A percentile compares a stretch with the other conserved stretches of the same genome.
phyloP scores from a whole-genome alignment of 805 yeast species.

The Barnettozyma populi region DNA sequence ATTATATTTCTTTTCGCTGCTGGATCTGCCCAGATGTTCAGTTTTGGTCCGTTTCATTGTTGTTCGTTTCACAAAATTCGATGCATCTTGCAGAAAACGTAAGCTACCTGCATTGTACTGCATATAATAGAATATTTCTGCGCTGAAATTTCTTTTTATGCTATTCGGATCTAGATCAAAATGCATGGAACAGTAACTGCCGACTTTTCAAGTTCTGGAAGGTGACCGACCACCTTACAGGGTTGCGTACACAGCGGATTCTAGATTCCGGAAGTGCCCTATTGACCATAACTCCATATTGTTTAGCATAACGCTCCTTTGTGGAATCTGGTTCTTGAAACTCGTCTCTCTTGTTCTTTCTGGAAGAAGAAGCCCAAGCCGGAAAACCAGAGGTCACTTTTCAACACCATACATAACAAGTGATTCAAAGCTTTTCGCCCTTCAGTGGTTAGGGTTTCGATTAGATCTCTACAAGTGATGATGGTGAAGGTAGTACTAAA shows the following conservation, averaged over 20 bases:
- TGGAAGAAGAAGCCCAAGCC: too few species aligned
- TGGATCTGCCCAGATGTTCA: neutral
- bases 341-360: too few species aligned
- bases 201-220: neutral
- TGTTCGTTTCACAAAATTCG: neutral
- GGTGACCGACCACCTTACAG: neutral
- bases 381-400: too few species aligned
- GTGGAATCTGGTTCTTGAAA: too few species aligned
- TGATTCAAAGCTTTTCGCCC: too few species aligned
- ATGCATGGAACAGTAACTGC: neutral
- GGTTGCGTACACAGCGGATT: neutral
- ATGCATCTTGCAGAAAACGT: neutral
- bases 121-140: neutral
- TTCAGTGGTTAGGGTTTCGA: too few species aligned
- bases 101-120: neutral
- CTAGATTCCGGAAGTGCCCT: neutral
- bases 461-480: too few species aligned
- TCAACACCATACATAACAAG: too few species aligned
- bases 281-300: too few species aligned
- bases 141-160: neutral
- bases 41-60: neutral
- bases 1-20: neutral
- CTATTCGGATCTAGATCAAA: slow-evolving; percentile 4
- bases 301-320: too few species aligned
- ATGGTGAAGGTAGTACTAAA: too few species aligned